A percentile compares a stretch with the other conserved stretches of the same genome.
Evolutionary conservation across 2,329 filamentous ascomycete species (phyloP).

Genomic region (Scopulariopsis brevicaulis): DNA sequence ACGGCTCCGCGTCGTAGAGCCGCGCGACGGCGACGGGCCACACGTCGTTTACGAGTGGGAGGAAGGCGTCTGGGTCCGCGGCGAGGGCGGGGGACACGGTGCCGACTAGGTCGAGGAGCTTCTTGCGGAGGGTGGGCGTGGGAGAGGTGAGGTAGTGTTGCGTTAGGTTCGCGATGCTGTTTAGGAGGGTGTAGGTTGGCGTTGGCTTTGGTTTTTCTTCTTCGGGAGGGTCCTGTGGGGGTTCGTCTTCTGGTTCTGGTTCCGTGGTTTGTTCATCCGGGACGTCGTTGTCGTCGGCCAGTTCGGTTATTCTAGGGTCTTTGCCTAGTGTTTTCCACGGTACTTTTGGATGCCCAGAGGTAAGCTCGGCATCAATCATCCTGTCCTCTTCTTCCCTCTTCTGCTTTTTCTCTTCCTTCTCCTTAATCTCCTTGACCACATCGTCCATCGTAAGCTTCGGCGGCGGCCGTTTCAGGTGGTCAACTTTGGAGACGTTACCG

Average conservation of each 20-base stretch:
- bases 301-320: constrained; percentile 5
- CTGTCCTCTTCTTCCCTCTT: constrained; percentile 24
- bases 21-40: constrained; percentile 75
- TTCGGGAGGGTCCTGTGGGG: constrained; percentile 17
- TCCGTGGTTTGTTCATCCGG: constrained; percentile 7
- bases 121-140: constrained; percentile 65
- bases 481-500: constrained; percentile 16
- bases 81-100: constrained; percentile 64
- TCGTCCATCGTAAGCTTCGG: constrained; percentile 25
- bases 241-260: constrained; percentile 16
- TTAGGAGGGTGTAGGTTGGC: constrained; percentile 69
- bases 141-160: constrained; percentile 86
- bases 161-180: constrained; percentile 71
- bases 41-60: constrained; percentile 80
- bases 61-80: constrained; percentile 67
- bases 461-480: constrained; percentile 29
- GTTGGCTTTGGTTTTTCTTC: constrained; percentile 49
- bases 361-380: constrained; percentile 15
- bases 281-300: constrained; percentile 12
- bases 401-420: constrained; percentile 27
- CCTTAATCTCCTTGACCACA: constrained; percentile 49
- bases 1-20: constrained; percentile 54
- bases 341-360: constrained; percentile 18
- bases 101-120: constrained; percentile 64
- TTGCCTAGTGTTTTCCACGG: constrained; percentile 17